phyloP scores from a whole-genome alignment of 2,329 filamentous ascomycete genomes.

The Neocucurbitaria cava region DNA sequence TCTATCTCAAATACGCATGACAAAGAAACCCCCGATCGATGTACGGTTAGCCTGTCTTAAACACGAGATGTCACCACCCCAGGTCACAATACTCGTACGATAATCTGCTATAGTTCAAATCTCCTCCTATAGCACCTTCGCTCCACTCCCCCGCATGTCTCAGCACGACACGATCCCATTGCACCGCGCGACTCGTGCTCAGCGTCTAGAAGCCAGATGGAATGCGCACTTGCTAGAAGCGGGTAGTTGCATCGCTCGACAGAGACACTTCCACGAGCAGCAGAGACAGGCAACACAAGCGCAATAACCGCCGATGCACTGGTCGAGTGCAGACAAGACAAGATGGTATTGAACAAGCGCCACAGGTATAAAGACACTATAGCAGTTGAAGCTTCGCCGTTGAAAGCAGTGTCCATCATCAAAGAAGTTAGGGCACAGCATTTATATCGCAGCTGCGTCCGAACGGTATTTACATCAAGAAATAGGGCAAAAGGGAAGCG shows the following conservation, averaged over 20 bases:
- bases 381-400: background rate
- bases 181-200: background rate
- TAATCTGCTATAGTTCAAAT: background rate
- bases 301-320: background rate
- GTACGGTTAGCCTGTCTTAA: background rate
- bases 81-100: background rate
- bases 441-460: slow-evolving; percentile 4
- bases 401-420: background rate
- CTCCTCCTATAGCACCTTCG: background rate
- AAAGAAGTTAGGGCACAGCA: background rate
- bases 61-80: background rate
- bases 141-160: background rate
- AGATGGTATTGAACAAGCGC: background rate
- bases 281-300: slow-evolving; percentile 6
- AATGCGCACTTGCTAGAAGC: slow-evolving; percentile 4
- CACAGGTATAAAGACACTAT: background rate
- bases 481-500: no score
- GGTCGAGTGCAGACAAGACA: slow-evolving; percentile 12
- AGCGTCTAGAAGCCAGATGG: background rate
- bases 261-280: slow-evolving; percentile 14
- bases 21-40: background rate
- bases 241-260: background rate
- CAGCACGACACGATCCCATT: background rate
- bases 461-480: background rate
- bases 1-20: background rate